Base-by-base conservation (phyloP, 371 early-diverging fungal species). In the Cokeromyces recurvatus region DNA sequence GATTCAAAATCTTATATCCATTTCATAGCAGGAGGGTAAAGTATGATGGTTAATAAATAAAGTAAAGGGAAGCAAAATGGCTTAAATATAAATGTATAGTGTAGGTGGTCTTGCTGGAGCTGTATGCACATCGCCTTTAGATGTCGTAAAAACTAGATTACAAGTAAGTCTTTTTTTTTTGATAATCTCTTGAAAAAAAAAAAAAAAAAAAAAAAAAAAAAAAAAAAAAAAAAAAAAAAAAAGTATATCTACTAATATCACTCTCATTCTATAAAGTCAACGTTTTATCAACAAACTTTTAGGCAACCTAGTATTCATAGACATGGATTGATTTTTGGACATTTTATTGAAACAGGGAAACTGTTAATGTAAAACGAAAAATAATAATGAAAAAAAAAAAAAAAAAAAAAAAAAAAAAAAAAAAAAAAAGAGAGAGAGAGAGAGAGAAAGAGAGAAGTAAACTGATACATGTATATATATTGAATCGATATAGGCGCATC, bases 131-230 rank as follows among this genome's bases (percentile, higher is more conserved):
- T 90, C 91, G 27, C 95, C 95, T 7, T 64, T 94, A 23, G 95
- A 94, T 54, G 93, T 94, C 9, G 86, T 92, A 22, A 91, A 91
- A 53, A 94, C 94, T 0, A 74, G 93, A 32, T 62, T 92, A 51
- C 94, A 94, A 77, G 86, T 82, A 72, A 41, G 27, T 29, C 17
- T 22, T n/a, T 44, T 16, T 15, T 27, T 49, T 42, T 37, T 32
- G n/a, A 7, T 23, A 15, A 1, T n/a, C n/a, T n/a, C n/a, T n/a
- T n/a, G n/a, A n/a, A n/a, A n/a, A n/a, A n/a, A n/a, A n/a, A n/a
- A n/a, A n/a, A n/a, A n/a, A n/a, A n/a, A n/a, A n/a, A n/a, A n/a
- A n/a, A n/a, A n/a, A n/a, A n/a, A n/a, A n/a, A n/a, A n/a, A n/a
- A n/a, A n/a, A n/a, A n/a, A n/a, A n/a, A n/a, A n/a, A n/a, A 29